Base-by-base conservation (phyloP, 208 protist genomes). In the Angomonas ambiguus region DNA sequence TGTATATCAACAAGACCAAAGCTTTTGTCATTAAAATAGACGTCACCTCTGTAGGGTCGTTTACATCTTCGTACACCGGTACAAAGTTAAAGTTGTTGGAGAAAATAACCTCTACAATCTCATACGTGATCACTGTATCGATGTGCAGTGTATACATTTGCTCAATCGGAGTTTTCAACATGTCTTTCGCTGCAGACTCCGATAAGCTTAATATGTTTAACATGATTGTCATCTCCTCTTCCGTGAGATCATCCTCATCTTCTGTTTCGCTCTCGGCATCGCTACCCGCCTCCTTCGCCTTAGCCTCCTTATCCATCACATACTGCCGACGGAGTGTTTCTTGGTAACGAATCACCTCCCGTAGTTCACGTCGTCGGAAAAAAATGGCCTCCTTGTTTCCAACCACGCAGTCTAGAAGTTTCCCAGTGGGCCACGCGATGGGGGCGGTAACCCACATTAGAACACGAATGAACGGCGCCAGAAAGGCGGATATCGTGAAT, bases 161-260 rank as follows among this genome's bases (percentile, higher is more conserved):
- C 3, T 77, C 71, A 24, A 87, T 81, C 16, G 69, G 68, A 4
- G 58, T 28, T 38, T 72, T 74, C 5, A 87, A 63, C 61, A 84
- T 79, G 32, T 80, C 77, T 16, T 72, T 69, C 49, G 78, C 77
- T 27, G 62, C 78, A 49, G 71, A 82, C 62, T 88, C 82, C 30
- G 82, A 88, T 24, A 91, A 66, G 31, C 82, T 76, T 35, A 91
- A 76, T 16, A 82, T 74, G 45, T 84, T 82, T n/a, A 86, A 73
- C 81, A 91, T 91, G 45, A 88, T 77, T 27, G 70, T 76, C 34
- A 82, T 65, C 63, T 86, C 80, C 35, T 84, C 71, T 48, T 86
- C 77, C 10, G 72, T 79, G 53, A 87, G 68, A 57, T 91, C 81
- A 24, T 85, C 76, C 48, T 80, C 82, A 13, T 56, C 65, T 8